Conservation (phyloP, 129 eudicot genomes). For the Escallonia herrerae region DNA sequence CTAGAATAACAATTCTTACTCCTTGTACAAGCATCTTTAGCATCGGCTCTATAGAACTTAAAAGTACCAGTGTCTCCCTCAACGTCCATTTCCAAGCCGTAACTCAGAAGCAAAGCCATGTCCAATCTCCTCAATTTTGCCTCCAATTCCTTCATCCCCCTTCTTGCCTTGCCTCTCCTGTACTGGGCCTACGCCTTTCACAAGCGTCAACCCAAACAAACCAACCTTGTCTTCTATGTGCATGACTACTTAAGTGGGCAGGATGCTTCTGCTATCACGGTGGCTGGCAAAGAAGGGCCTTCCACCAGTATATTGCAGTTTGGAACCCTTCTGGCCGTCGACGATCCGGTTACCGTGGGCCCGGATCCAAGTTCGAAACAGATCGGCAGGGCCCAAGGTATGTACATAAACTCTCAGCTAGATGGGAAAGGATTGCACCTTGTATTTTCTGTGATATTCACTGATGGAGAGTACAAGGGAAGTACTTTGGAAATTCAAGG, state of each 20-base stretch:
- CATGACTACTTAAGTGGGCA: slow-evolving; percentile 45
- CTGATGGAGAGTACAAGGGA: slow-evolving; percentile 43
- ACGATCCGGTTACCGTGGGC: slow-evolving; percentile 38
- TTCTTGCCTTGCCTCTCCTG: slow-evolving; percentile 36
- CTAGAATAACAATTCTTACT: background rate
- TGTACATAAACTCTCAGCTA: slow-evolving; percentile 51
- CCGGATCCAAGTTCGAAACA: slow-evolving; percentile 36
- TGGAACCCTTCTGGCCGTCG: slow-evolving; percentile 39
- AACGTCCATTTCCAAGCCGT: background rate
- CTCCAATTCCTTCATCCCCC: slow-evolving; percentile 33
- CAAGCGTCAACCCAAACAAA: slow-evolving; percentile 28
- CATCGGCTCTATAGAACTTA: background rate
- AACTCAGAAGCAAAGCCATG: slow-evolving; percentile 9
- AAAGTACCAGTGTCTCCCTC: background rate
- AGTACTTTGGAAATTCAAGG: slow-evolving; percentile 60
- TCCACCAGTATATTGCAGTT: slow-evolving; percentile 35
- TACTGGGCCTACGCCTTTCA: slow-evolving; percentile 31
- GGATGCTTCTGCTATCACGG: slow-evolving; percentile 33
- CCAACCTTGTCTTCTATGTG: slow-evolving; percentile 43
- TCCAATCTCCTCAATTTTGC: slow-evolving; percentile 28
- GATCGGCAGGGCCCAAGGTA: slow-evolving; percentile 50
- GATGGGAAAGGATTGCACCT: slow-evolving; percentile 47
- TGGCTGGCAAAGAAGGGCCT: slow-evolving; percentile 54
- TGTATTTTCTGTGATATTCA: slow-evolving; percentile 45
- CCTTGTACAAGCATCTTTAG: background rate